Conservation (phyloP, 192 early-diverging fungal genomes). For the Podochytrium sp. region DNA sequence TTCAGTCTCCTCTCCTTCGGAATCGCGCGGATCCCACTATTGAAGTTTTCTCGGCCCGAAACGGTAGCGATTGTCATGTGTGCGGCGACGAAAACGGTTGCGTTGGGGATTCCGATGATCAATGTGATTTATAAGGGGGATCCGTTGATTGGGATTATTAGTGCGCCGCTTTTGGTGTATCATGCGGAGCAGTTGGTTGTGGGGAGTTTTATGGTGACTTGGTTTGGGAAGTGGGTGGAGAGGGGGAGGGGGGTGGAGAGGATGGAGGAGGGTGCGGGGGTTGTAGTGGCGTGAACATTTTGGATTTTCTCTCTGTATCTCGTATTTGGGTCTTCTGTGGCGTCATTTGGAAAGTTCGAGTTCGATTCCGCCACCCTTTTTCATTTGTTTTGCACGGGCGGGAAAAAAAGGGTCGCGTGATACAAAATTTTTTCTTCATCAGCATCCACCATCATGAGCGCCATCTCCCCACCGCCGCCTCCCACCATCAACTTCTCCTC, state of each 20-base stretch:
- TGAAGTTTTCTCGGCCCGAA: constrained; percentile 55
- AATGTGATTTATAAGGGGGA: constrained; percentile 63
- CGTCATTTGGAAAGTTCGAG: too few relatives aligned
- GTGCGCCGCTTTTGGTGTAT: constrained; percentile 71
- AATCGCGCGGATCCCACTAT: constrained; percentile 44
- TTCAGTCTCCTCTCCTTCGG: constrained; percentile 57
- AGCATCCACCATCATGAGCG: too few relatives aligned
- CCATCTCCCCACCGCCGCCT: background rate
- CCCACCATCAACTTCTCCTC: background rate
- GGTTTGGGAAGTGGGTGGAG: constrained; percentile 60
- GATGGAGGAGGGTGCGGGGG: too few relatives aligned
- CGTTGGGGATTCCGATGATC: constrained; percentile 76
- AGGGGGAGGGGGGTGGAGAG: background rate
- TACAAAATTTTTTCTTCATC: too few relatives aligned
- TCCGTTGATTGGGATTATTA: constrained; percentile 61
- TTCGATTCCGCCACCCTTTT: too few relatives aligned
- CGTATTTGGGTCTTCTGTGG: too few relatives aligned
- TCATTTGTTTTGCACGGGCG: too few relatives aligned
- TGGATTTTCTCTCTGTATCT: too few relatives aligned
- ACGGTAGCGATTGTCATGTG: constrained; percentile 70
- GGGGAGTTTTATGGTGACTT: constrained; percentile 61
- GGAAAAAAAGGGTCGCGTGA: too few relatives aligned
- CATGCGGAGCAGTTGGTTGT: constrained; percentile 73
- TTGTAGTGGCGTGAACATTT: too few relatives aligned
- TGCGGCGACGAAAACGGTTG: constrained; percentile 76